These are phyloP conservation scores for Fraxinus albicans DNA, from an alignment of 305 asterid species.

Conservation along the genomic window DNA sequence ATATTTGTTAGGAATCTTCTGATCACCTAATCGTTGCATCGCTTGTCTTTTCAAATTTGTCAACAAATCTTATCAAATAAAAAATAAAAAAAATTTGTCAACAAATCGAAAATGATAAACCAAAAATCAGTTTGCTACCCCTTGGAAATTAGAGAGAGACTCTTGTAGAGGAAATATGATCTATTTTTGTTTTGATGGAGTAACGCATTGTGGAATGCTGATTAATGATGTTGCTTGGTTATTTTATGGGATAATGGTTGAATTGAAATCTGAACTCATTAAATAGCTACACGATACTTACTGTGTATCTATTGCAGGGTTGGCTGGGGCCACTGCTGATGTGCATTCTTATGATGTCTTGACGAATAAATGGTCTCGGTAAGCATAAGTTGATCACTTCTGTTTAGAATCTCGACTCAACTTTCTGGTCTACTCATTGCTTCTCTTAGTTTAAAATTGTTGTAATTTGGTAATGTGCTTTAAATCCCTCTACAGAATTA, in stretches of 20 bases:
- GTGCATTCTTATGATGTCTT: constrained; percentile 90
- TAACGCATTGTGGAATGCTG: neutral
- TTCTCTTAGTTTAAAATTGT: neutral
- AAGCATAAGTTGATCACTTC: constrained; percentile 23
- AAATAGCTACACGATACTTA: constrained; percentile 21
- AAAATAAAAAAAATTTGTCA: no score
- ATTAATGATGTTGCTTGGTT: neutral
- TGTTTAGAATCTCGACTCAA: neutral
- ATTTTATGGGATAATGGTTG: neutral
- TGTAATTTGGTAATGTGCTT: constrained; percentile 3
- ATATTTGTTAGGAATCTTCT: neutral
- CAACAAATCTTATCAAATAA: neutral
- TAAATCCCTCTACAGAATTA: constrained; percentile 51
- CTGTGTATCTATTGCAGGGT: constrained; percentile 52
- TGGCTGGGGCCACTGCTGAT: constrained; percentile 99
- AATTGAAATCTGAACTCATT: constrained; percentile 3
- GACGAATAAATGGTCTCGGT: constrained; percentile 96
- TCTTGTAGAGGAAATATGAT: neutral
- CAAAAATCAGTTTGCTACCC: neutral
- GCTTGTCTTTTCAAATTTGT: neutral
- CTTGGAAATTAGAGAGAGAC: neutral
- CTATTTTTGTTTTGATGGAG: neutral
- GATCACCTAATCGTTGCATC: neutral
- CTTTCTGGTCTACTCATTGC: constrained; percentile 1
- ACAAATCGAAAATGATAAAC: neutral